Evolutionary conservation across 2,329 filamentous ascomycete species (phyloP).

Genomic region (Capronia coronata): DNA sequence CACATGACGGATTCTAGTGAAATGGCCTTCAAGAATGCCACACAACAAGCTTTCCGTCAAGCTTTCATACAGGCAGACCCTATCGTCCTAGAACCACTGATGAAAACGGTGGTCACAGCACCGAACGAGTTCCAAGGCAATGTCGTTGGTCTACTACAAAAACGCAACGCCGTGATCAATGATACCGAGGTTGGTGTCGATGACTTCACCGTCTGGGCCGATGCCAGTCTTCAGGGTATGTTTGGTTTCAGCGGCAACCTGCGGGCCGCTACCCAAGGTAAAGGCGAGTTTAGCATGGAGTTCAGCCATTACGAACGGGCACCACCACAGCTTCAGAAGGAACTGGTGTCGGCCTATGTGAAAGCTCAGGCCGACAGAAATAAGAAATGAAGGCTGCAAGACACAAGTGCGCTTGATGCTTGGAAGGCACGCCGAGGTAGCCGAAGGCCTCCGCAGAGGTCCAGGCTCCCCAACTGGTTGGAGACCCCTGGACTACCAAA

Average conservation of each 20-base stretch:
- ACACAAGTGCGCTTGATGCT: no score
- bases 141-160: slow-evolving; percentile 91
- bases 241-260: slow-evolving; percentile 93
- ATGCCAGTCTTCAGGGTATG: slow-evolving; percentile 94
- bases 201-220: slow-evolving; percentile 86
- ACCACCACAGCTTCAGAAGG: slow-evolving; percentile 79
- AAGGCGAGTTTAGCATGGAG: slow-evolving; percentile 98
- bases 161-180: slow-evolving; percentile 88
- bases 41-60: slow-evolving; percentile 94
- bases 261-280: slow-evolving; percentile 89
- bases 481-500: no score
- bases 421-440: background rate
- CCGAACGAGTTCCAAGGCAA: slow-evolving; percentile 97
- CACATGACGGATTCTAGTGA: slow-evolving; percentile 98
- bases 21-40: slow-evolving; percentile 89
- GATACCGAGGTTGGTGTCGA: slow-evolving; percentile 91
- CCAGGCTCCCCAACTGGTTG: no score
- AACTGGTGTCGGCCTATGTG: slow-evolving; percentile 61
- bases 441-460: background rate
- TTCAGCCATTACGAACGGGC: slow-evolving; percentile 92
- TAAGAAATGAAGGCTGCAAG: slow-evolving; percentile 45
- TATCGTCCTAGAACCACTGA: slow-evolving; percentile 84
- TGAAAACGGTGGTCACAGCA: slow-evolving; percentile 96
- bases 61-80: slow-evolving; percentile 76
- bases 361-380: slow-evolving; percentile 60